Conservation (phyloP, 2,329 filamentous ascomycete species). For the Bretziella fagacearum region DNA sequence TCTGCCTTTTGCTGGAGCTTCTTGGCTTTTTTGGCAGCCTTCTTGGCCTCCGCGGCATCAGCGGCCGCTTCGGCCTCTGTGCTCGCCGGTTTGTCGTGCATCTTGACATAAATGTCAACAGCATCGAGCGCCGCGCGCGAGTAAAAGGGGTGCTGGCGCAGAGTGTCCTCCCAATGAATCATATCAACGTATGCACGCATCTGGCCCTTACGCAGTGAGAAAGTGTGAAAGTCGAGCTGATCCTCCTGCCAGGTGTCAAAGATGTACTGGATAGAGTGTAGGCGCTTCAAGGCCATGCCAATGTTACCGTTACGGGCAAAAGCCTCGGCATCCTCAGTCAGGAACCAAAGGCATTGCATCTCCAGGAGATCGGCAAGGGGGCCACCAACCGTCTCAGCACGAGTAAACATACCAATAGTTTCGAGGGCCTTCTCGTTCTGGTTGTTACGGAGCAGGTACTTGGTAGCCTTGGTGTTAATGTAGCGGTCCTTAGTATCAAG, state of each 20-base stretch:
- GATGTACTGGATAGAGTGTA: slow-evolving; percentile 74
- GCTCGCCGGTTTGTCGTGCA: slow-evolving; percentile 53
- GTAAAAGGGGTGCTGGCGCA: slow-evolving; percentile 89
- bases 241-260: slow-evolving; percentile 98
- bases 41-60: slow-evolving; percentile 57
- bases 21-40: slow-evolving; percentile 77
- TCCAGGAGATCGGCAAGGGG: slow-evolving; percentile 82
- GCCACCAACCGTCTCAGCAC: slow-evolving; percentile 74
- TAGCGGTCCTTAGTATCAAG: slow-evolving; percentile 85
- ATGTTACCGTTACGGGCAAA: slow-evolving; percentile 68
- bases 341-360: slow-evolving; percentile 97
- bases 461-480: slow-evolving; percentile 96
- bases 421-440: slow-evolving; percentile 72
- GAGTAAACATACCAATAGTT: slow-evolving; percentile 86
- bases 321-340: slow-evolving; percentile 88
- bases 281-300: slow-evolving; percentile 78
- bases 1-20: slow-evolving; percentile 51
- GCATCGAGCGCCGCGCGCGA: slow-evolving; percentile 68
- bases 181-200: slow-evolving; percentile 90
- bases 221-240: slow-evolving; percentile 97
- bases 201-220: slow-evolving; percentile 92
- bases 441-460: slow-evolving; percentile 88
- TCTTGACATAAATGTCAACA: slow-evolving; percentile 59
- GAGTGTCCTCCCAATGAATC: slow-evolving; percentile 84
- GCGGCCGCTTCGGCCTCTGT: slow-evolving; percentile 36